These are phyloP conservation scores for Babesia ovis DNA, from an alignment of 169 alveolate genomes.

Conservation along the genomic window DNA sequence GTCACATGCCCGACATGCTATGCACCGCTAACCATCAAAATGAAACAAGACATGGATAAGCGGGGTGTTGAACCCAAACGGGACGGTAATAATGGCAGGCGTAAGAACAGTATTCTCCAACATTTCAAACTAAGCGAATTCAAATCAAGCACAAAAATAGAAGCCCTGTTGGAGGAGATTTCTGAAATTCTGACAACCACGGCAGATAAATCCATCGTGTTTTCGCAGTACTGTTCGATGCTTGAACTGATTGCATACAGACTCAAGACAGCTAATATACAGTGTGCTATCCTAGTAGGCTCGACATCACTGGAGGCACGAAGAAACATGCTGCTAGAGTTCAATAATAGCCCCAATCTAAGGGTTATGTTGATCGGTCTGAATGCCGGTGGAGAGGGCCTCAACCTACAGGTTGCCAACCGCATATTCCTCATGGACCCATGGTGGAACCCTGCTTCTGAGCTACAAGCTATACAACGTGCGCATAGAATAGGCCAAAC, in stretches of 20 bases:
- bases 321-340: slow-evolving; percentile 81
- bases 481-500: slow-evolving; percentile 96
- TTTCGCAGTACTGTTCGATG: slow-evolving; percentile 87
- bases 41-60: background rate
- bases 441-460: slow-evolving; percentile 99
- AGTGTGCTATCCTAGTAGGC: slow-evolving; percentile 81
- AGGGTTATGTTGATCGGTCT: slow-evolving; percentile 87
- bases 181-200: slow-evolving; percentile 58
- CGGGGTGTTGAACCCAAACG: background rate
- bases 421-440: slow-evolving; percentile 95
- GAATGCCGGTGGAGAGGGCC: slow-evolving; percentile 98
- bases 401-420: slow-evolving; percentile 96
- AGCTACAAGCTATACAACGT: slow-evolving; percentile 96
- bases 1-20: slow-evolving; percentile 83
- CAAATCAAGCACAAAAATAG: slow-evolving; percentile 78
- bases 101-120: slow-evolving; percentile 67
- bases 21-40: slow-evolving; percentile 77
- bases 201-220: slow-evolving; percentile 81
- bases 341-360: slow-evolving; percentile 79
- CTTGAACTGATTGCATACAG: slow-evolving; percentile 81
- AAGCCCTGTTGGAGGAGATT: slow-evolving; percentile 81
- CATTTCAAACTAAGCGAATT: slow-evolving; percentile 76
- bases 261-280: slow-evolving; percentile 63
- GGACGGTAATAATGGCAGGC: slow-evolving; percentile 39
- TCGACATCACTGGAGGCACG: slow-evolving; percentile 79